These are phyloP conservation scores for Aureobasidium lini DNA, from an alignment of 2,329 filamentous ascomycete species.

Conservation along the genomic window DNA sequence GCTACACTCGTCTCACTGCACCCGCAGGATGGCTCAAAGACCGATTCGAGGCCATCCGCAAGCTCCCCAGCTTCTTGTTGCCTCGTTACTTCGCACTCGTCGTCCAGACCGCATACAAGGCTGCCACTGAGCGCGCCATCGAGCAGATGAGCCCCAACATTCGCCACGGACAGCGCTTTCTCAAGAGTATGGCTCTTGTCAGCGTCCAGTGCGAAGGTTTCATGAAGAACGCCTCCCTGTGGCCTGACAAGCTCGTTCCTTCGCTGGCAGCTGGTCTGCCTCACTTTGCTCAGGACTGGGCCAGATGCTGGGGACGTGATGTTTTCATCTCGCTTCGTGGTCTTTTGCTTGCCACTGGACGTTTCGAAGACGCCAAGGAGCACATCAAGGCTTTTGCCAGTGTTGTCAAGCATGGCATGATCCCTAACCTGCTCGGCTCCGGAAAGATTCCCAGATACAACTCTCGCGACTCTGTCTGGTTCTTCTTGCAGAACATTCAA, in stretches of 20 bases:
- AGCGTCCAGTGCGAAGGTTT: constrained; percentile 85
- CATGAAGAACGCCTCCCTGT: constrained; percentile 84
- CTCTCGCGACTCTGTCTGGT: constrained; percentile 93
- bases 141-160: constrained; percentile 73
- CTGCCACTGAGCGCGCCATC: constrained; percentile 70
- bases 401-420: constrained; percentile 96
- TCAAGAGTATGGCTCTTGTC: constrained; percentile 82
- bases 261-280: constrained; percentile 87
- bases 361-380: constrained; percentile 81
- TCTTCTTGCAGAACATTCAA: constrained; percentile 92
- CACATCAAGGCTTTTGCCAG: constrained; percentile 93
- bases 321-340: constrained; percentile 94
- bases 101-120: constrained; percentile 78
- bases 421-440: constrained; percentile 84
- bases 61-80: constrained; percentile 78
- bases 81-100: constrained; percentile 91
- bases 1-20: constrained; percentile 55
- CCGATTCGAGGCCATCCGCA: constrained; percentile 77
- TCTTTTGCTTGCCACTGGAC: constrained; percentile 81
- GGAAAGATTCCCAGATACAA: constrained; percentile 88
- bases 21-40: constrained; percentile 73
- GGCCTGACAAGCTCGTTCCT: constrained; percentile 75
- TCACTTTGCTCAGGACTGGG: constrained; percentile 91
- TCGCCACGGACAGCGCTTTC: constrained; percentile 74
- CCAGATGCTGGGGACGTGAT: constrained; percentile 93